Base-by-base conservation (phyloP, 805 yeast species). In the Kazachstania kunashirensis region DNA sequence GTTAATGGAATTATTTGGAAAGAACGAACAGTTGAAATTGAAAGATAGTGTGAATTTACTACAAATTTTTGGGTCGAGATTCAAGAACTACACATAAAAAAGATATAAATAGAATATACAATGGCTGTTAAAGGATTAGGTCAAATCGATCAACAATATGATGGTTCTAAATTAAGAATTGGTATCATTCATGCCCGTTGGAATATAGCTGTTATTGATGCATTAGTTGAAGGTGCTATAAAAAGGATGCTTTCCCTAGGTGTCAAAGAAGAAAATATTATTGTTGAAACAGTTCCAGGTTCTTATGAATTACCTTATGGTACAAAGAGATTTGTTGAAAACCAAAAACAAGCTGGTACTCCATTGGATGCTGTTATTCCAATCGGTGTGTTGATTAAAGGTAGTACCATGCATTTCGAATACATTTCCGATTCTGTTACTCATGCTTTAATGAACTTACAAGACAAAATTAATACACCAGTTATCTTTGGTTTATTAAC, bases 371-470 rank as follows among this genome's bases (percentile, higher is more conserved):
- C 89, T 5, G 73, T 89, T 26, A 84, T 92, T 40, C 88, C 97
- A 37, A 85, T 92, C 49, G 98, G 98, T 39, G 88, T 83, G 26
- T 70, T 92, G 53, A 89, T 92, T 64, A 92, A 92, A 66, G 98
- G 98, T 37, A 77, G 88, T 26, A 92, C 97, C 25, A 86, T 86
- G 95, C 98, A 92, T 65, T 92, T 92, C 57, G 98, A 92, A 64
- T 92, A 89, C 66, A 92, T 92, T 50, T 82, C 95, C 57, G 97
- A 92, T 41, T 65, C 95, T 3, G 84, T 81, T 14, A 77, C 96
- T 8, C 75, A 79, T 45, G 89, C 83, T 37, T 66, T 92, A 49
- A 88, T 89, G 96, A 66, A 68, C 43, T 62, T 85, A 49, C 94
- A 86, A 60, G 75, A 77, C 43, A 70, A 73, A 35, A 57, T 81